Conservation (phyloP, 1,284 basidiomycete species). For the Tylopilus sp. region DNA sequence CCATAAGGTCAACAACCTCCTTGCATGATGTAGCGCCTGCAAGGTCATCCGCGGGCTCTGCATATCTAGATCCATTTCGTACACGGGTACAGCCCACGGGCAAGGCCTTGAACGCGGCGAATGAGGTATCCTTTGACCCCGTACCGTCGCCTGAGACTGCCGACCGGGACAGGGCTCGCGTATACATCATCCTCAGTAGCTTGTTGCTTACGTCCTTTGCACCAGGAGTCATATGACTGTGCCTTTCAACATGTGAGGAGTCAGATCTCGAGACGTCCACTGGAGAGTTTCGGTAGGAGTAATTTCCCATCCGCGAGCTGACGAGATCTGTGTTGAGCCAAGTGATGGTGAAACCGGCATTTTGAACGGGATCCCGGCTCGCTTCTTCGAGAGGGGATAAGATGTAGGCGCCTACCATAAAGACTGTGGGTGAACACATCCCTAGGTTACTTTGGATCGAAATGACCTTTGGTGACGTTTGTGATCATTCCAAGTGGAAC, state of each 20-base stretch:
- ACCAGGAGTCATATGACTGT: constrained; percentile 7
- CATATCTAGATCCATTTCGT: constrained; percentile 53
- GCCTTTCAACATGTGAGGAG: constrained; percentile 16
- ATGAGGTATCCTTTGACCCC: constrained; percentile 40
- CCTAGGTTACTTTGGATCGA: background rate
- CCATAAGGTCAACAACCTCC: constrained; percentile 74
- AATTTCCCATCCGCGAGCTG: constrained; percentile 73
- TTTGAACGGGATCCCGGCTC: constrained; percentile 81
- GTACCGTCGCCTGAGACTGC: constrained; percentile 30
- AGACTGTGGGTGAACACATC: background rate
- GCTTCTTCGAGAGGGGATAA: constrained; percentile 88
- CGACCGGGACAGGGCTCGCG: constrained; percentile 29
- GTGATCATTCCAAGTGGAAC: constrained; percentile 83
- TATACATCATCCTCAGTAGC: constrained; percentile 7
- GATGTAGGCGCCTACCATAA: constrained; percentile 77
- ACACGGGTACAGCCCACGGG: constrained; percentile 64
- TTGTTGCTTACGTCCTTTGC: constrained; percentile 23
- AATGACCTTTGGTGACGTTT: constrained; percentile 77
- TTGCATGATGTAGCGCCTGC: constrained; percentile 65
- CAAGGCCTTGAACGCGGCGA: constrained; percentile 75
- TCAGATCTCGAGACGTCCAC: constrained; percentile 30
- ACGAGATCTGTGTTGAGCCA: constrained; percentile 70
- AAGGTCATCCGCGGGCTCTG: constrained; percentile 62
- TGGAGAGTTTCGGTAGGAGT: constrained; percentile 74
- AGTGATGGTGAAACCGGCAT: constrained; percentile 78